Base-by-base conservation (phyloP, 2,329 filamentous ascomycete genomes). In the Lomentospora prolificans region DNA sequence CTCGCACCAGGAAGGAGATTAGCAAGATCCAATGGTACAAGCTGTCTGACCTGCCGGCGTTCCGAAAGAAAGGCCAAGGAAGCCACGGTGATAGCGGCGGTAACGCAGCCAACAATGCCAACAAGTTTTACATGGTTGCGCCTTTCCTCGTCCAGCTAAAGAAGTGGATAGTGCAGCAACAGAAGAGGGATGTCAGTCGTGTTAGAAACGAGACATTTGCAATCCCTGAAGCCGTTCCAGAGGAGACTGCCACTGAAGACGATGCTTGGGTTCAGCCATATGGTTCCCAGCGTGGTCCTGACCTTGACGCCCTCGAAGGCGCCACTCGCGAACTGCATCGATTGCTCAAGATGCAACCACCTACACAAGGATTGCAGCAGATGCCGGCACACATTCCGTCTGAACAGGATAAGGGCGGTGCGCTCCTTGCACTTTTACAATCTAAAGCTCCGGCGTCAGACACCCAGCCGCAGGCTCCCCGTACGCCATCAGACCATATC, bases 71-170 rank as follows among this genome's bases (percentile, higher is more conserved):
- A 65, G 76, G 75, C 51, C 17, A 30, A 8, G 74, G 74, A 10
- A 77, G 81, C 55, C 66, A 64, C 14, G 78, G 83, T n/a, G 78
- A 82, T n/a, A n/a, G n/a, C 50, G 78, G 85, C 53, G 76, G 80
- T 10, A 70, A 72, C 28, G 70, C 81, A 10, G 72, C 73, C 12
- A 70, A 77, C 2, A 89, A 86, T 62, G 84, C 84, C 41, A 90
- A 89, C 68, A 96, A 92, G 65, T 97, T 96, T 68, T 99, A 96
- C 71, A 96, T 97, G 89, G 94, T 99, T 17, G 90, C 90, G 0
- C 91, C 92, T 0, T 99, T 99, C 66, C 75, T 97, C 55, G 84
- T 84, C 1, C 87, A 84, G 4, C 71, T 99, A 51, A 91, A 90
- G 70, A 90, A 89, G 67, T 97, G 91, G 91, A 90, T 97, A 50